These are phyloP conservation scores for Verticillium albo-atrum DNA, from an alignment of 2,329 filamentous ascomycete species.

Conservation along the genomic window DNA sequence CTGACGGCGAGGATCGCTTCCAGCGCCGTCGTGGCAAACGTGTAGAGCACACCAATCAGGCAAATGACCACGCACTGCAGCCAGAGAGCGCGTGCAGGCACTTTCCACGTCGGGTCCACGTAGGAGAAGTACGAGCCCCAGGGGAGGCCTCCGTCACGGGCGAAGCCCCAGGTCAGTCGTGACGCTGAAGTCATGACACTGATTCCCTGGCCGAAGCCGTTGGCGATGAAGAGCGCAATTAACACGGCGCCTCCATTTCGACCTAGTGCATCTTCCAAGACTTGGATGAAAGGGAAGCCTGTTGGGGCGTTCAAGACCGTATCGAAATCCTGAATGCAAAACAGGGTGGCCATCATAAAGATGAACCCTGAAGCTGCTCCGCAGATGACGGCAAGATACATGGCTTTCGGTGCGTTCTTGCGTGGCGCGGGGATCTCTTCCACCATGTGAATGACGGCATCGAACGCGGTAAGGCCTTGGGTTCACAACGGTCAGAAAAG, in stretches of 20 bases:
- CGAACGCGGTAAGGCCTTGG: slow-evolving; percentile 34
- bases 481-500: slow-evolving; percentile 50
- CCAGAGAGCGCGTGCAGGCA: slow-evolving; percentile 25
- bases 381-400: slow-evolving; percentile 27
- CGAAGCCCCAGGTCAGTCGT: slow-evolving; percentile 32
- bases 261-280: slow-evolving; percentile 25
- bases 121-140: slow-evolving; percentile 30
- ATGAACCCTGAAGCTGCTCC: slow-evolving; percentile 41
- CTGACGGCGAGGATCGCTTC: slow-evolving; percentile 36
- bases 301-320: slow-evolving; percentile 31
- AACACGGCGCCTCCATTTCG: slow-evolving; percentile 19
- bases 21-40: slow-evolving; percentile 35
- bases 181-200: slow-evolving; percentile 30
- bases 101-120: slow-evolving; percentile 22
- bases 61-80: slow-evolving; percentile 19
- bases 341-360: slow-evolving; percentile 37
- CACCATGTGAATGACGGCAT: slow-evolving; percentile 25
- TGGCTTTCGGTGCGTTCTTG: slow-evolving; percentile 25
- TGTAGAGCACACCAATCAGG: slow-evolving; percentile 31
- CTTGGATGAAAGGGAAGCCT: slow-evolving; percentile 38
- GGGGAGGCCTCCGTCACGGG: slow-evolving; percentile 29
- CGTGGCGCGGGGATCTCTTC: slow-evolving; percentile 27
- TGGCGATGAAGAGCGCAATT: slow-evolving; percentile 18
- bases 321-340: slow-evolving; percentile 33
- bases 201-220: slow-evolving; percentile 22